Conservation (phyloP, 225 moss, liverwort and hornwort genomes). For the Bryoerythrophyllum caledonicum region DNA sequence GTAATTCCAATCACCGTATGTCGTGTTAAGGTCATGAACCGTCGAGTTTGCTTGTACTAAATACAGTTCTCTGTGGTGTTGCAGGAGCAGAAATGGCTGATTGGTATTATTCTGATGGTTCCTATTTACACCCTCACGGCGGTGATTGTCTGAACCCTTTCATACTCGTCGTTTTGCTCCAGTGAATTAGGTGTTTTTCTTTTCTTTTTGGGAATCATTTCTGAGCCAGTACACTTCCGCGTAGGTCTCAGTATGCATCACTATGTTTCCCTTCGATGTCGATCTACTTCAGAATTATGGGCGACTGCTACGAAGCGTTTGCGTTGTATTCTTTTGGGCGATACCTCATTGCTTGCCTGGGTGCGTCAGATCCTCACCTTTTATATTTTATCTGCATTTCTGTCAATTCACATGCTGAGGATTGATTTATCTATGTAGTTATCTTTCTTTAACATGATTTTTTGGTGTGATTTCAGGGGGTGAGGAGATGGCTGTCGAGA, state of each 20-base stretch:
- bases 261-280: slow-evolving; percentile 64
- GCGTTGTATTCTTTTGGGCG: slow-evolving; percentile 92
- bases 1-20: neutral
- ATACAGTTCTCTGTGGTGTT: slow-evolving; percentile 11
- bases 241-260: slow-evolving; percentile 76
- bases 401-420: neutral
- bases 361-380: slow-evolving; percentile 35
- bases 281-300: slow-evolving; percentile 71
- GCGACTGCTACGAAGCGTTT: slow-evolving; percentile 96
- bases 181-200: neutral
- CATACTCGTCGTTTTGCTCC: neutral
- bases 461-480: slow-evolving; percentile 57
- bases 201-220: slow-evolving; percentile 10
- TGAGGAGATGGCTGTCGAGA: slow-evolving; percentile 71
- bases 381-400: neutral
- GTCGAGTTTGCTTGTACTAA: too few relatives aligned
- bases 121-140: slow-evolving; percentile 51
- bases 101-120: slow-evolving; percentile 68
- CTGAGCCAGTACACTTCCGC: slow-evolving; percentile 32
- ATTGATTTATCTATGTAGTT: neutral
- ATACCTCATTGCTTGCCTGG: slow-evolving; percentile 89
- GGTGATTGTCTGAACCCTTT: slow-evolving; percentile 48
- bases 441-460: neutral
- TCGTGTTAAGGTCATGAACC: too few relatives aligned
- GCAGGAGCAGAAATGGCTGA: slow-evolving; percentile 72